Evolutionary conservation across 768 basidiomycete genomes (phyloP), one percentile per base, ranked within the genome.

Genomic region (Suillus fuscotomentosus): DNA sequence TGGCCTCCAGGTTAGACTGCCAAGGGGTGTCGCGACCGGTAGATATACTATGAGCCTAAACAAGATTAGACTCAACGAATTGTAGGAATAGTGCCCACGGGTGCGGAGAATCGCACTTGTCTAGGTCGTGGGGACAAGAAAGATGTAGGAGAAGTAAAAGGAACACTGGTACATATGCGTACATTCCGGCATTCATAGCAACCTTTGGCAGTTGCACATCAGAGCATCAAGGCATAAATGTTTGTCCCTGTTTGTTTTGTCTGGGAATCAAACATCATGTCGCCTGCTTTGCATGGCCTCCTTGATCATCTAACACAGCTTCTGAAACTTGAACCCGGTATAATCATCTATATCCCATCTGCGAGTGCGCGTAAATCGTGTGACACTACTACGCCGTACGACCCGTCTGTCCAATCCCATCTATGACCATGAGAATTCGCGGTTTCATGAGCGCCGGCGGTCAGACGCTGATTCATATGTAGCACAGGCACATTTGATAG

Each of bases 111-210:
- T 13, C 38, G 38, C 36, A 17, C 11, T 11, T 3, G 31, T 54
- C 27, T 27, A 27, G 27, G 27, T 27, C 27, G 27, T 27, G 5
- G 55, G 34, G 56, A 27, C 48, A 41, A 22, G 65, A 27, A 42
- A 41, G 48, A 22, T 38, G 60, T 20, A 62, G 47, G 55, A 34
- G 22, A 45, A 50, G 51, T 60, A 63, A 62, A 36, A 41, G 2
- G 39, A 41, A 42, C 31, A 24, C 48, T 65, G 17, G 50, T 50
- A 56, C 34, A 56, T 31, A 45, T 51, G 27, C 34, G 57, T 66
- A 56, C 66, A 70, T 65, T 65, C 73, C 53, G 61, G 57, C 62
- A 48, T 59, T 63, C 70, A 67, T 68, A 27, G 70, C 65, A 68
- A 69, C 71, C 50, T 65, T 27, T 27, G 27, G 27, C 27, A 27